Conservation (phyloP, 1,284 basidiomycete species). For the Boletus mariae region DNA sequence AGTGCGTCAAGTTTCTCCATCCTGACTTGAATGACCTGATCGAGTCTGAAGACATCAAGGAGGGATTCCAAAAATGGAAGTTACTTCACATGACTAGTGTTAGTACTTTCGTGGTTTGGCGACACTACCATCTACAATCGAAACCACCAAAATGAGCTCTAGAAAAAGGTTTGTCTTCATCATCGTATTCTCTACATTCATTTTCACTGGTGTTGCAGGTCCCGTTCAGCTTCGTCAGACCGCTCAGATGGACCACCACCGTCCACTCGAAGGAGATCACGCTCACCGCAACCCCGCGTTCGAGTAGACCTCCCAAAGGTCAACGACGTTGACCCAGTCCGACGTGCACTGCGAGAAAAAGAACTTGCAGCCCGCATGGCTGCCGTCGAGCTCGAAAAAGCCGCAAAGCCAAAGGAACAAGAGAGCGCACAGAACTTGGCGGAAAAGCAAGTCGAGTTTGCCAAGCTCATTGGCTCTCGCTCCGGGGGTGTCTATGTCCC, state of each 20-base stretch:
- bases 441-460: slow-evolving; percentile 76
- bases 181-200: background rate
- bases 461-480: slow-evolving; percentile 72
- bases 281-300: slow-evolving; percentile 46
- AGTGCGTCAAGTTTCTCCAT: slow-evolving; percentile 50
- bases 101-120: too few species aligned
- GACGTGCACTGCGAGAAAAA: slow-evolving; percentile 72
- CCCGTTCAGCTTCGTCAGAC: slow-evolving; percentile 50
- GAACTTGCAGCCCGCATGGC: slow-evolving; percentile 73
- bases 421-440: slow-evolving; percentile 46
- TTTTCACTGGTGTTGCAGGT: slow-evolving; percentile 39
- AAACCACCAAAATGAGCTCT: slow-evolving; percentile 12
- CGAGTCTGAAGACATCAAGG: background rate
- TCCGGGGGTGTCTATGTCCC: slow-evolving; percentile 97
- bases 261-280: slow-evolving; percentile 58
- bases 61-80: background rate
- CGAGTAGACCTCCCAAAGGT: slow-evolving; percentile 55
- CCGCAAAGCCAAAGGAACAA: slow-evolving; percentile 46
- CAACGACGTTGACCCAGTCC: slow-evolving; percentile 72
- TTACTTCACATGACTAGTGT: slow-evolving; percentile 6
- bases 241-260: slow-evolving; percentile 52
- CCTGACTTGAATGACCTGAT: background rate
- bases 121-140: background rate
- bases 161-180: slow-evolving; percentile 24
- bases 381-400: slow-evolving; percentile 66